Base-by-base conservation (phyloP, 148 eudicot genomes). In the Rhododendron ferrugineum region DNA sequence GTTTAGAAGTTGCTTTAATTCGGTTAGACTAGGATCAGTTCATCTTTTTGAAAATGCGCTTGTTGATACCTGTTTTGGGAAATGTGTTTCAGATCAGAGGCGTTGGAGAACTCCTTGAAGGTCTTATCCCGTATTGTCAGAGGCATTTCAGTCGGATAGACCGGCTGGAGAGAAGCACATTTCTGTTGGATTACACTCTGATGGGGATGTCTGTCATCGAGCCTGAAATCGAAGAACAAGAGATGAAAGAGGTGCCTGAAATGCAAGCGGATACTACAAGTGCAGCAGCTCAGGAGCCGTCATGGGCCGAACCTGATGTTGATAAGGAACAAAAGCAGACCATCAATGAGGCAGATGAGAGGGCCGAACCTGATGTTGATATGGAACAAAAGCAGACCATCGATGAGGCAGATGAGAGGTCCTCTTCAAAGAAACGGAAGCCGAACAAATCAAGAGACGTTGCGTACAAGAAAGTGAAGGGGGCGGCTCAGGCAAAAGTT, bases 91-190 rank as follows among this genome's bases (percentile, higher is more conserved):
- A 97, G 99, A 91, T 95, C 81, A 91, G 85, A 89, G 99, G 98
- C 54, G 88, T 97, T 32, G 94, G 93, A 66, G 98, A 97, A 89
- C 89, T 97, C 44, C 95, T 97, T 68, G 98, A 97, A 91, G 98
- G 97, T 84, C 94, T 97, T n/a, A 90, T 95, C 62, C 95, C 98
- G 1, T 94, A 97, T 89, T 90, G 95, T 28, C 98, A 94, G 88
- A 92, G 99, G 91, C 99, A 95, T 89, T 97, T 90, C 90, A 97
- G 89, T 87, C 89, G 98, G 87, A 90, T 97, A 56, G 99, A 95
- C 83, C 90, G 99, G 89, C 86, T 97, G 81, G 97, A 93, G 90
- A 92, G 98, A 89, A 97, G 98, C 91, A 88, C 95, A 60, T 95
- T 86, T 81, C 89, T 97, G 86, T 83, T 97, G 83, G 98, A 95